Percentiles rank a stretch among this genome's conserved stretches.
Conservation (phyloP, 306 rosid species). For the Vigna hirtella region DNA sequence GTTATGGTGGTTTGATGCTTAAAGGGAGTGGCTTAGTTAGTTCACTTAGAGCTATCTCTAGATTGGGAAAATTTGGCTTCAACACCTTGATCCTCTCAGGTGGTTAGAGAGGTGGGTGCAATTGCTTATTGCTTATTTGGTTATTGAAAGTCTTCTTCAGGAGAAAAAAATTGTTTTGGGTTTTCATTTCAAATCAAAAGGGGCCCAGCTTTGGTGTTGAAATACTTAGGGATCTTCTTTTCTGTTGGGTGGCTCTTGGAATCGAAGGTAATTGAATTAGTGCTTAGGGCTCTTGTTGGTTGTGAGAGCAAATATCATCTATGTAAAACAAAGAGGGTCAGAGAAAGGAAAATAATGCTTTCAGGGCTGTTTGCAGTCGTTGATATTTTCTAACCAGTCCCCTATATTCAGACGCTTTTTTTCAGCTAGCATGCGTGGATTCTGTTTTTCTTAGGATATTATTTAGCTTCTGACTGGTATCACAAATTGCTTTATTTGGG, state of each 20-base stretch:
- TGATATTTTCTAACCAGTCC: not conserved
- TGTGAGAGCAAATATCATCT: conserved; percentile 26
- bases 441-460: conserved; percentile 16
- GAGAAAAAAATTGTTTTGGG: not conserved
- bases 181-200: conserved; percentile 36
- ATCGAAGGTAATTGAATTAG: conserved; percentile 17
- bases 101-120: conserved; percentile 23
- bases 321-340: not conserved
- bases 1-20: conserved; percentile 37
- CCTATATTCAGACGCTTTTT: conserved; percentile 19
- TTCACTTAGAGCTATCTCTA: conserved; percentile 20
- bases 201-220: conserved; percentile 2
- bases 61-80: conserved; percentile 20
- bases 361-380: conserved; percentile 8
- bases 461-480: not conserved
- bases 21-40: conserved; percentile 3
- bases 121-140: not conserved
- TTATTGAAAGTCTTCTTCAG: conserved; percentile 1
- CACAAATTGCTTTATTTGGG: not conserved
- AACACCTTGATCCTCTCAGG: conserved; percentile 17
- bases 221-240: not conserved
- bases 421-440: not conserved
- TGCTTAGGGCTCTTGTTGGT: conserved; percentile 20
- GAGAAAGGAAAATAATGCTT: not conserved
- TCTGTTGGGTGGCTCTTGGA: not conserved